Base-by-base conservation (phyloP, 2,329 filamentous ascomycete species). In the Sporothrix brunneoviolacea region DNA sequence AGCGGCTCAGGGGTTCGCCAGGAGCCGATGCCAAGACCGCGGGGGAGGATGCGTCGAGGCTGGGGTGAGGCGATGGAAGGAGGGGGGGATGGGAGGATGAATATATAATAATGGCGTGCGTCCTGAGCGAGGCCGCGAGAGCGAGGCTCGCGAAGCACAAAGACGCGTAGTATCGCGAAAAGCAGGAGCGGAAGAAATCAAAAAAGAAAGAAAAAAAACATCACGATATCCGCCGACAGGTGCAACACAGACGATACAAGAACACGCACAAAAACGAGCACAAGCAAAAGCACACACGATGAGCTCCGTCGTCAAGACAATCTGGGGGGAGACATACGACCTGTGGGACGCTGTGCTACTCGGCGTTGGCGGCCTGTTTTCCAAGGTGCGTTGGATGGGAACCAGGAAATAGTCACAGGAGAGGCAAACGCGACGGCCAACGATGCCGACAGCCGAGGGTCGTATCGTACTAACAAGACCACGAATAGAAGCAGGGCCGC, bases 271-370 rank as follows among this genome's bases (percentile, higher is more conserved):
- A 42, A 32, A 24, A 33, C 24, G n/a, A 35, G 16, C n/a, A n/a
- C n/a, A n/a, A n/a, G n/a, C n/a, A n/a, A n/a, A n/a, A n/a, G n/a
- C n/a, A n/a, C 7, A 21, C 19, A 21, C 33, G 15, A 52, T 49
- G 49, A 38, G 37, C 33, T n/a, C 30, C 19, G 33, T 49, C 12
- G 8, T 53, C 9, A 21, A 50, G 19, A 52, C 54, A 1, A 27
- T 58, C 21, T 56, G 50, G 55, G 32, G 30, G 33, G 55, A 57
- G 52, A 54, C 47, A 6, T 56, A 56, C 49, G 54, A 59, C 9
- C 43, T 56, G 37, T 59, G 57, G 57, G 57, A 59, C 24, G 45
- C 44, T 5, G 54, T 58, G 19, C 53, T 57, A 36, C 55, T 56
- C 30, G 51, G 55, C 19, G 49, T 59, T 1, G 58, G 58, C 28